Evolutionary conservation across 2,329 filamentous ascomycete genomes (phyloP).

Genomic region (Nemania sp.): DNA sequence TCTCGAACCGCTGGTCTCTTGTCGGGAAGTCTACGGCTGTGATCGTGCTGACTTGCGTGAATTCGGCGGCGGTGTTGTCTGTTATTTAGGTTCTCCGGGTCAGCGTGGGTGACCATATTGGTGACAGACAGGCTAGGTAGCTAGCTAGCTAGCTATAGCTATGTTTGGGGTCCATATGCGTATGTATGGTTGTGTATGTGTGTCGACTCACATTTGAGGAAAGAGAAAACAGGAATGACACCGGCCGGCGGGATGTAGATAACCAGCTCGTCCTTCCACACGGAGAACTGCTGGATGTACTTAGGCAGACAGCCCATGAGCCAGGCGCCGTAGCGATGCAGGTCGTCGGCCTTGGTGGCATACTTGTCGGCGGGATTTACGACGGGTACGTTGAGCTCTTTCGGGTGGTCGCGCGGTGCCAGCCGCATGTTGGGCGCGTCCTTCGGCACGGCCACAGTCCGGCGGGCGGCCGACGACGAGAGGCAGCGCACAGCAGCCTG

Average conservation of each 20-base stretch:
- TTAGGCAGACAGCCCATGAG: constrained; percentile 95
- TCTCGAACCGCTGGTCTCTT: constrained; percentile 91
- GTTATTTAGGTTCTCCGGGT: constrained; percentile 22
- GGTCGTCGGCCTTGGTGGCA: constrained; percentile 78
- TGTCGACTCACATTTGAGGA: constrained; percentile 83
- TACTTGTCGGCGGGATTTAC: constrained; percentile 95
- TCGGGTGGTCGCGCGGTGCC: constrained; percentile 59
- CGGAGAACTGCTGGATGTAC: constrained; percentile 98
- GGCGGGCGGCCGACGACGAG: constrained; percentile 51
- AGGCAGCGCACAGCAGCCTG: constrained; percentile 52
- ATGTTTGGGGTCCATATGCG: no score
- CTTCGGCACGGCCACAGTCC: constrained; percentile 60
- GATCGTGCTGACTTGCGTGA: constrained; percentile 88
- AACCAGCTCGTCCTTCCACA: constrained; percentile 98
- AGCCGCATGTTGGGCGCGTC: constrained; percentile 69
- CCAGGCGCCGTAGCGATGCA: constrained; percentile 96
- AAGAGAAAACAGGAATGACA: constrained; percentile 87
- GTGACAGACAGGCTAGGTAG: no score
- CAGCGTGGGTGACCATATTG: background rate
- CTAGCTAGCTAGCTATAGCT: no score
- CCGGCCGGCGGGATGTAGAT: constrained; percentile 89
- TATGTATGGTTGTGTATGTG: no score
- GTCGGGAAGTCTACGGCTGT: constrained; percentile 96
- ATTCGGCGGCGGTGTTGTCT: constrained; percentile 97
- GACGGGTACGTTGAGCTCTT: constrained; percentile 73